These are phyloP conservation scores for Cladosporium sp. DNA, from an alignment of 2,329 filamentous ascomycete species.

Conservation along the genomic window DNA sequence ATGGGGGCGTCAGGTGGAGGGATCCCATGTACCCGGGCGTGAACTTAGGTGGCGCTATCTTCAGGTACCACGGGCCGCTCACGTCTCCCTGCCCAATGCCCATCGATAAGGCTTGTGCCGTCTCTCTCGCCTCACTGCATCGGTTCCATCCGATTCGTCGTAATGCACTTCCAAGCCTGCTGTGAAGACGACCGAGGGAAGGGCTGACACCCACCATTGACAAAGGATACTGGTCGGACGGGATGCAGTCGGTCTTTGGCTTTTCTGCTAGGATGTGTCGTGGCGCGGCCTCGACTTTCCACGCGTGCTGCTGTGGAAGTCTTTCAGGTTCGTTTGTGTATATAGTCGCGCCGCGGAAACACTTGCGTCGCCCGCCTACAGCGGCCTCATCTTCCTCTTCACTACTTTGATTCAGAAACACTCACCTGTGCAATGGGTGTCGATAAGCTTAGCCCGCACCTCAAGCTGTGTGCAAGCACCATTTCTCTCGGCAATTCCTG, in stretches of 20 bases:
- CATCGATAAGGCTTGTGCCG: not conserved
- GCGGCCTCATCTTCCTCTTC: not conserved
- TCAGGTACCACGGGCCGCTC: not conserved
- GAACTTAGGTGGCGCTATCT: not conserved
- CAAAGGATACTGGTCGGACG: not conserved
- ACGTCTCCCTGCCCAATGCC: not conserved
- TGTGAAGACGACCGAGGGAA: conserved; percentile 2
- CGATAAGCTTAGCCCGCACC: not conserved
- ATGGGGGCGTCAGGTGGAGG: not conserved
- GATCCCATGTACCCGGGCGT: not conserved
- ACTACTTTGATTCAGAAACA: not conserved
- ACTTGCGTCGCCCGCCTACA: not conserved
- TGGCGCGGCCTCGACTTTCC: conserved; percentile 5
- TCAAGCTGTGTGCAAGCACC: conserved; percentile 41
- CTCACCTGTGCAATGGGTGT: not conserved
- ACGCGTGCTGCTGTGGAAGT: not conserved
- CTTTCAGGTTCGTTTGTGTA: not conserved
- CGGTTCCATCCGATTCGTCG: not conserved
- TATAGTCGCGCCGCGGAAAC: not conserved
- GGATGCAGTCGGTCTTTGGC: not conserved
- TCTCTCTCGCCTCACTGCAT: not conserved
- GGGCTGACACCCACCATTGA: not conserved
- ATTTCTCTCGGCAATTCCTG: conserved; percentile 64
- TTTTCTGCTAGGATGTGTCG: not conserved
- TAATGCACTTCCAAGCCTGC: not conserved